phyloP scores from a whole-genome alignment of 1,284 basidiomycete genomes.

The Wolfiporia cocos region DNA sequence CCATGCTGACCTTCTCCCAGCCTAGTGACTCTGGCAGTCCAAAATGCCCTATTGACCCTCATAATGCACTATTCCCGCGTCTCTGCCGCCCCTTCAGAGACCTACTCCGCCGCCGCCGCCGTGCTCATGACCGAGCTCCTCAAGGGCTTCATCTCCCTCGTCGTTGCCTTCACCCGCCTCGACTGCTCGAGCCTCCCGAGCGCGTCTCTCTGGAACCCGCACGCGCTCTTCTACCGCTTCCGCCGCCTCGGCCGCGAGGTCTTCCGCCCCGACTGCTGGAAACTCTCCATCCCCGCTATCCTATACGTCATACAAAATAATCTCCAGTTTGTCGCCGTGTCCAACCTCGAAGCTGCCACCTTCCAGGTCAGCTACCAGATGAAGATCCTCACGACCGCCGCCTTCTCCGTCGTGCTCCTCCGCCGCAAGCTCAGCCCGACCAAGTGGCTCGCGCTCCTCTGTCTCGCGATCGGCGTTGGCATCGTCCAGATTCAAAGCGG shows the following conservation, averaged over 20 bases:
- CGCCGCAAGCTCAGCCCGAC: slow-evolving; percentile 68
- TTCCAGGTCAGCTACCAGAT: slow-evolving; percentile 96
- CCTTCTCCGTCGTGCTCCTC: slow-evolving; percentile 88
- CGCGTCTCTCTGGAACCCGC: slow-evolving; percentile 27
- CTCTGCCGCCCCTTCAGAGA: slow-evolving; percentile 64
- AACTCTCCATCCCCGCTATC: slow-evolving; percentile 94
- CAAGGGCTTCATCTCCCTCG: slow-evolving; percentile 83
- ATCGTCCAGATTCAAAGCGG: slow-evolving; percentile 82
- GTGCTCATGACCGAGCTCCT: slow-evolving; percentile 92
- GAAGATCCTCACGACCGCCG: slow-evolving; percentile 97
- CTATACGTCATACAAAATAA: slow-evolving; percentile 98
- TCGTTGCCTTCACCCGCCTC: slow-evolving; percentile 49
- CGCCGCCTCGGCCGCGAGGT: slow-evolving; percentile 39
- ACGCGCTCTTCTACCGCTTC: slow-evolving; percentile 33
- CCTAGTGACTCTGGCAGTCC: slow-evolving; percentile 86
- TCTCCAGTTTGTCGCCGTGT: slow-evolving; percentile 89
- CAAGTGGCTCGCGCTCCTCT: slow-evolving; percentile 83
- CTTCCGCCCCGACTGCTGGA: slow-evolving; percentile 90
- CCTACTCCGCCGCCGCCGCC: slow-evolving; percentile 88
- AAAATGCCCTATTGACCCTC: slow-evolving; percentile 86
- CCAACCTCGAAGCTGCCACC: slow-evolving; percentile 92
- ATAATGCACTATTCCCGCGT: slow-evolving; percentile 96
- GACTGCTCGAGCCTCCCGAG: slow-evolving; percentile 20
- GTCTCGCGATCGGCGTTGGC: slow-evolving; percentile 90
- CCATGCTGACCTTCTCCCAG: slow-evolving; percentile 31